Evolutionary conservation across 805 yeast species (phyloP).

Genomic region (Tetrapisispora fleetii): DNA sequence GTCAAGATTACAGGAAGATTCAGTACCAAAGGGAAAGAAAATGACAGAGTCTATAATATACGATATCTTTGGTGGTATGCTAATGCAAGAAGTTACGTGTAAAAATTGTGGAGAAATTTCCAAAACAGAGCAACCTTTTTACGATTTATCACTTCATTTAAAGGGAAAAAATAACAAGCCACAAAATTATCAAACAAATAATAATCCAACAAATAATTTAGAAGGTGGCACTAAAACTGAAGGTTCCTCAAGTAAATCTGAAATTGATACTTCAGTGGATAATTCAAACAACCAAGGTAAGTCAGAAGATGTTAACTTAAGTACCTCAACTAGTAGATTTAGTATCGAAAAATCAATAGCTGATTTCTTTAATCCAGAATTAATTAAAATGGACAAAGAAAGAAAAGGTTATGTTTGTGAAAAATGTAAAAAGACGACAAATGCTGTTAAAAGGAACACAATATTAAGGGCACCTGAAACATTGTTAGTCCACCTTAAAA

Average conservation of each 20-base stretch:
- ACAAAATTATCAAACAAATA: slow-evolving; percentile 4
- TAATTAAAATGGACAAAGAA: slow-evolving; percentile 59
- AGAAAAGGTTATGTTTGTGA: slow-evolving; percentile 83
- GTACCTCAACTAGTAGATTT: slow-evolving; percentile 30
- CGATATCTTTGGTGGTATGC: slow-evolving; percentile 88
- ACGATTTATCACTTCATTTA: slow-evolving; percentile 80
- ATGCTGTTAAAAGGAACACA: slow-evolving; percentile 65
- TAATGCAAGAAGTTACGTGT: slow-evolving; percentile 80
- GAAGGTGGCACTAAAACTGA: too few species aligned
- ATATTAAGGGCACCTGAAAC: slow-evolving; percentile 84
- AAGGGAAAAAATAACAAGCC: slow-evolving; percentile 35
- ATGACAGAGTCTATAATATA: slow-evolving; percentile 72
- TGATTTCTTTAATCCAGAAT: slow-evolving; percentile 78
- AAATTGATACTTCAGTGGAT: too few species aligned
- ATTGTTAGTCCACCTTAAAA: slow-evolving; percentile 73
- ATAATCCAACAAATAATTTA: background rate
- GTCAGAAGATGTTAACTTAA: background rate
- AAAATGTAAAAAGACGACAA: slow-evolving; percentile 65
- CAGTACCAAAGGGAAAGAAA: slow-evolving; percentile 83
- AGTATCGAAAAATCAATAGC: slow-evolving; percentile 64
- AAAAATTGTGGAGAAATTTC: slow-evolving; percentile 72
- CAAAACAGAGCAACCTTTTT: slow-evolving; percentile 84
- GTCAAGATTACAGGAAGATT: slow-evolving; percentile 82
- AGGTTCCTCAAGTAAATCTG: background rate
- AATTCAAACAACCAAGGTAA: background rate